Conservation (phyloP, 371 early-diverging fungal species). For the Saksenaea vasiformis region DNA sequence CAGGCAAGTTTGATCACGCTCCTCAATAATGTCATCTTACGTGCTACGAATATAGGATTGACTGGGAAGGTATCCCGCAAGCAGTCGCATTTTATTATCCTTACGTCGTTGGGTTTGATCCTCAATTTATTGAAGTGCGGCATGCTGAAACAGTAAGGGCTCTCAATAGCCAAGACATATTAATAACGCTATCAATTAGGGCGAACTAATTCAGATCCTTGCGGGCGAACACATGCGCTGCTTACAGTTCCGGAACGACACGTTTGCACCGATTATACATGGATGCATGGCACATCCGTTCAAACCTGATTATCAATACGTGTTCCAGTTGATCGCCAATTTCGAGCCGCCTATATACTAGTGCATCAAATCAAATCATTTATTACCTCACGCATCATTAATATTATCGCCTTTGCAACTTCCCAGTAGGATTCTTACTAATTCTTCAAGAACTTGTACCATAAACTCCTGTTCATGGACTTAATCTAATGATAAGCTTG, state of each 20-base stretch:
- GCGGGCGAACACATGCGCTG: conserved; percentile 49
- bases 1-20: conserved; percentile 12
- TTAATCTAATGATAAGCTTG: too few species aligned
- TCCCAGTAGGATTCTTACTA: too few species aligned
- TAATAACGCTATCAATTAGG: conserved; percentile 24
- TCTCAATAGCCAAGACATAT: neutral
- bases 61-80: conserved; percentile 62
- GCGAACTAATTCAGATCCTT: conserved; percentile 45
- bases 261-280: conserved; percentile 43
- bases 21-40: neutral
- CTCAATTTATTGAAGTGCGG: conserved; percentile 88
- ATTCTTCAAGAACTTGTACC: too few species aligned
- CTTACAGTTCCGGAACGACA: conserved; percentile 33
- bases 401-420: neutral
- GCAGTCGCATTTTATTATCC: conserved; percentile 75
- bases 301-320: conserved; percentile 46
- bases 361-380: neutral
- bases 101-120: conserved; percentile 87
- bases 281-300: conserved; percentile 51
- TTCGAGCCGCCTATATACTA: conserved; percentile 19
- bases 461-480: too few species aligned
- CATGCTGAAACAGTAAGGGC: conserved; percentile 75
- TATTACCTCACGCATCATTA: neutral
- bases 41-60: conserved; percentile 20
- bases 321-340: conserved; percentile 41